phyloP scores from a whole-genome alignment of 495 filamentous ascomycete species.

The Pyrenula aspistea region DNA sequence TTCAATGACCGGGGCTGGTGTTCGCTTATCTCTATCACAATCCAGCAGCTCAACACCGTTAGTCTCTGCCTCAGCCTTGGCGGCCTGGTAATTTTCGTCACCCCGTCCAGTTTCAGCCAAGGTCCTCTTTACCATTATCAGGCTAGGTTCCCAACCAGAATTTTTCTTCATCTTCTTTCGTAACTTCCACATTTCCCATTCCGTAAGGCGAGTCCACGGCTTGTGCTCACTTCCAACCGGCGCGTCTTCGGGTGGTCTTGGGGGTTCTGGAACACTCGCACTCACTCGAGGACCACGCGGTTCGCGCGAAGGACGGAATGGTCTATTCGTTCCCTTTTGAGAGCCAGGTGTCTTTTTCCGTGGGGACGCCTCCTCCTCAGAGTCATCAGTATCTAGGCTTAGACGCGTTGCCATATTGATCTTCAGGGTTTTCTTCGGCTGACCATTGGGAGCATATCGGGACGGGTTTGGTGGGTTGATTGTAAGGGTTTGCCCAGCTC shows the following conservation, averaged over 20 bases:
- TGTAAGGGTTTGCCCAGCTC: slow-evolving; percentile 42
- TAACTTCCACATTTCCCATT: slow-evolving; percentile 81
- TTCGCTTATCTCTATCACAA: slow-evolving; percentile 29
- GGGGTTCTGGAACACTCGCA: neutral
- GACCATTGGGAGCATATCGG: slow-evolving; percentile 12
- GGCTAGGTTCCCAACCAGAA: slow-evolving; percentile 84
- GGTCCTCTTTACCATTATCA: slow-evolving; percentile 92
- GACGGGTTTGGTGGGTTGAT: slow-evolving; percentile 43
- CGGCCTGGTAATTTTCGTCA: slow-evolving; percentile 56
- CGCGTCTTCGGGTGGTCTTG: slow-evolving; percentile 57
- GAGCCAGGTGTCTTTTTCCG: slow-evolving; percentile 1
- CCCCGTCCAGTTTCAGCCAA: slow-evolving; percentile 68
- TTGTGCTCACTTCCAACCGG: slow-evolving; percentile 60
- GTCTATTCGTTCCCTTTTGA: slow-evolving; percentile 7
- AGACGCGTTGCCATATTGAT: slow-evolving; percentile 22
- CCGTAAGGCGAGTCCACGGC: slow-evolving; percentile 84
- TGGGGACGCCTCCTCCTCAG: slow-evolving; percentile 21
- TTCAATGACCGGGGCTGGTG: neutral
- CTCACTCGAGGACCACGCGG: neutral
- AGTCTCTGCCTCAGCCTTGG: slow-evolving; percentile 55
- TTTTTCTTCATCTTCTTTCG: slow-evolving; percentile 99
- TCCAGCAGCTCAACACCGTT: slow-evolving; percentile 53
- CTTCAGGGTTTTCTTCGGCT: slow-evolving; percentile 24
- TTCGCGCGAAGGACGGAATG: slow-evolving; percentile 7
- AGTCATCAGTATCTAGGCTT: slow-evolving; percentile 33